Evolutionary conservation across 768 basidiomycete species (phyloP).

Genomic region (Phylloporus sp.): DNA sequence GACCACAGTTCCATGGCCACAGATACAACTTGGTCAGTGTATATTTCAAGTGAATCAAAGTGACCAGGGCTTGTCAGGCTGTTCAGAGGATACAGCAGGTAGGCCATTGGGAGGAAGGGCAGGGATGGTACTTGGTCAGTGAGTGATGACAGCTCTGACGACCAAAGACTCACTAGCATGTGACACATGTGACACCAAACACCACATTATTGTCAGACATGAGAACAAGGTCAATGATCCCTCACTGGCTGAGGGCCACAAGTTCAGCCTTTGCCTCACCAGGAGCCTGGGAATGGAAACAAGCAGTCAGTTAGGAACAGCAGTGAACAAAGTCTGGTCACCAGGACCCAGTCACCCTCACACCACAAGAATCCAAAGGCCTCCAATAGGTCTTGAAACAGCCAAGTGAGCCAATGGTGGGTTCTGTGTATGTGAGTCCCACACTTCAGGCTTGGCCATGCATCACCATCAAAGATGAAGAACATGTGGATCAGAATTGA

Average conservation of each 20-base stretch:
- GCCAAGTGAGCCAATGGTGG: background rate
- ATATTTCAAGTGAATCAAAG: background rate
- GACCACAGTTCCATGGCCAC: too few relatives aligned
- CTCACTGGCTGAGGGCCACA: background rate
- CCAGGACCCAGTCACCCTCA: background rate
- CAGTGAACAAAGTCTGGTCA: too few relatives aligned
- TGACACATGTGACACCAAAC: background rate
- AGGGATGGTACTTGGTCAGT: too few relatives aligned
- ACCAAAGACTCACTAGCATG: background rate
- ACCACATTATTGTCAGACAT: background rate
- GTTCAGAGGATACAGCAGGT: too few relatives aligned
- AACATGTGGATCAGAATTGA: background rate
- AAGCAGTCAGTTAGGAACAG: too few relatives aligned
- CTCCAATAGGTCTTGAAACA: background rate
- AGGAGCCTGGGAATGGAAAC: background rate
- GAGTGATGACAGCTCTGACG: background rate
- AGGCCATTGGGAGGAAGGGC: too few relatives aligned
- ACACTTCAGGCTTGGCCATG: background rate
- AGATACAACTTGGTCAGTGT: background rate
- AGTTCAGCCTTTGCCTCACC: background rate
- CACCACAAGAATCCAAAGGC: background rate
- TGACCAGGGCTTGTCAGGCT: background rate
- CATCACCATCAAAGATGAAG: background rate
- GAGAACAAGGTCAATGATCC: background rate
- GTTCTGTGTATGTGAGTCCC: background rate